Base-by-base conservation (phyloP, 2,329 filamentous ascomycete species). In the Dactylellina cionopaga region DNA sequence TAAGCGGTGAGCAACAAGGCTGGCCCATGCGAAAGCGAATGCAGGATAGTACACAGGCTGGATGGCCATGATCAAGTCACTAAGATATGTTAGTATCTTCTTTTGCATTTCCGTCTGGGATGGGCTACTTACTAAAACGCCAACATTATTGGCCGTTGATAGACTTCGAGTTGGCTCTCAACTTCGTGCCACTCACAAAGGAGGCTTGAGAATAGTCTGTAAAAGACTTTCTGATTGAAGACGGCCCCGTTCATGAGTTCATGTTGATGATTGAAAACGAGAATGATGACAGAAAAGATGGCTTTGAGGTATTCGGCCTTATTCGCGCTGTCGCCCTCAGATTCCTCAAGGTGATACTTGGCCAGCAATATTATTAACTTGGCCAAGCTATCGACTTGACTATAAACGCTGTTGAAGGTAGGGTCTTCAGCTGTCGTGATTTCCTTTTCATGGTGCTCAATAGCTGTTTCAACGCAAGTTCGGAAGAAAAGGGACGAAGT, bases 181-280 rank as follows among this genome's bases (percentile, higher is more conserved):
- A 86, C 82, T 47, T 83, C 78, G 25, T 87, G 84, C 63, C 94
- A 85, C 76, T 95, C 90, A 79, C 90, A 91, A 3, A 99, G 84
- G 49, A 97, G 85, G 77, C 90, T 86, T 0, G 92, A 94, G 78
- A 97, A 90, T 41, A 99, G 85, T 46, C 94, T 89, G 85, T 93
- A 95, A 83, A 97, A 98, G 27, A 96, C 89, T 74, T 92, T 89
- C 78, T 94, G 90, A 77, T 92, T 94, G 83, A 96, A 93, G 37
- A 85, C 86, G 59, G 96, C 92, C 2, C 88, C 90, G 46, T 90
- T 88, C 80, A 89, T 91, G 17, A 72, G 29, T 63, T 90, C 85
- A 77, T 96, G 90, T 79, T 98, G 92, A 76, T 95, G 89, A 79
- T 91, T 94, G 71, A 97, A 84, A 2, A 97, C 86, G 64, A 99